Evolutionary conservation across 2,329 filamentous ascomycete species (phyloP), one percentile per base, ranked within the genome.

Genomic region (Penicillium sp.): DNA sequence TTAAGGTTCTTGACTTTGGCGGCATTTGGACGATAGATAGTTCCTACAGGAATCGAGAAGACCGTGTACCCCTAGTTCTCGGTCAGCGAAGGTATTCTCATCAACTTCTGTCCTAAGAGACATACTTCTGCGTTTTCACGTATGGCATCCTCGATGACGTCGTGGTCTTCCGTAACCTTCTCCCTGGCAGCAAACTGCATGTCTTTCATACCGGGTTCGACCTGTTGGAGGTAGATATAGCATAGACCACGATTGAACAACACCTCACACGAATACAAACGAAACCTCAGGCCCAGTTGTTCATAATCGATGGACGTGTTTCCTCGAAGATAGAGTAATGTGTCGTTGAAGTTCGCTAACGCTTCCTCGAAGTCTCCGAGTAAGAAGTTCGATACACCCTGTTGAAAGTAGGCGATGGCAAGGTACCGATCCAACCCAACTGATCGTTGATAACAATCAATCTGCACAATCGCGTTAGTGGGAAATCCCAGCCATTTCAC

Each of bases 251-350:
- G 88, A 75, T 99, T 99, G 82, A 99, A 99, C 26, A 99, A 82
- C 2, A 97, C 93, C 71, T 99, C 95, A 78, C 95, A 99, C 1
- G 95, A 97, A 76, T 93, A 98, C 11, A 99, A 81, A 75, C 96
- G 96, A 81, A 98, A 99, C 58, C 96, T 89, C 45, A 99, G 84
- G 21, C 95, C 95, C 49, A 99, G 78, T 75, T 99, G 95, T 59
- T 96, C 92, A 75, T 99, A 99, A 77, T 99, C 93, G 77, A 99
- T 99, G 78, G 95, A 91, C 55, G 92, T 93, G 80, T 99, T 98
- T 61, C 95, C 95, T 70, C 95, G 87, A 46, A 99, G 84, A 76
- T 98, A 98, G 43, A 97, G 81, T 42, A 99, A 82, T 0, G 95
- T 97, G 72, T 99, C 95, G 80, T 99, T 99, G 83, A 99, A 99